These are phyloP conservation scores for Naematelia aurantialba DNA, from an alignment of 768 basidiomycete genomes.

Conservation along the genomic window DNA sequence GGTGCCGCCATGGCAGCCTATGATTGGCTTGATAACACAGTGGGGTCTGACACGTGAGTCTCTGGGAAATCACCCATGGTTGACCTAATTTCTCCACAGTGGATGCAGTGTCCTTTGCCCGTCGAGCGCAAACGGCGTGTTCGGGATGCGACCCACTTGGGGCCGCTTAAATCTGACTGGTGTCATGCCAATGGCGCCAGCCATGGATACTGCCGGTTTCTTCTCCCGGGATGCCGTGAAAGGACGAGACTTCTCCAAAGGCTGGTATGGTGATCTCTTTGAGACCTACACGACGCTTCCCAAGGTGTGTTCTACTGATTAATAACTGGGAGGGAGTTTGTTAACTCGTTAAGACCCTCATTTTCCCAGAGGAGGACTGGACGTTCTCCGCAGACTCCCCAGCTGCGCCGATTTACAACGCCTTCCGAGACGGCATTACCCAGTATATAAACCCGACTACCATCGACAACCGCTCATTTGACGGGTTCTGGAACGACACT, in stretches of 20 bases:
- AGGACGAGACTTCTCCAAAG: conserved; percentile 28
- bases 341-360: conserved; percentile 15
- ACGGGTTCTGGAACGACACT: conserved; percentile 31
- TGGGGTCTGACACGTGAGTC: conserved; percentile 38
- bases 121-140: conserved; percentile 31
- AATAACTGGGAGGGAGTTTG: not conserved
- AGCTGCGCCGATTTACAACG: conserved; percentile 22
- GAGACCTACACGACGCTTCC: conserved; percentile 24
- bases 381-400: conserved; percentile 24
- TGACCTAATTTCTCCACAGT: not conserved
- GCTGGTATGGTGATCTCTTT: conserved; percentile 38
- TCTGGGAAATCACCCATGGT: not conserved
- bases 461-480: conserved; percentile 20
- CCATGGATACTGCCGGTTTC: conserved; percentile 37
- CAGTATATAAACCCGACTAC: conserved; percentile 19
- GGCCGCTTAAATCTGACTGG: conserved; percentile 32
- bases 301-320: conserved; percentile 14
- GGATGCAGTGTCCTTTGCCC: conserved; percentile 37
- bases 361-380: conserved; percentile 28
- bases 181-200: conserved; percentile 28
- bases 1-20: conserved; percentile 38
- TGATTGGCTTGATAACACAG: conserved; percentile 36
- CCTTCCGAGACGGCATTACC: conserved; percentile 28
- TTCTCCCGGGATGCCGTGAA: conserved; percentile 30
- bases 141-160: conserved; percentile 41